Base-by-base conservation (phyloP, 805 yeast genomes). In the Suhomyces sp. region DNA sequence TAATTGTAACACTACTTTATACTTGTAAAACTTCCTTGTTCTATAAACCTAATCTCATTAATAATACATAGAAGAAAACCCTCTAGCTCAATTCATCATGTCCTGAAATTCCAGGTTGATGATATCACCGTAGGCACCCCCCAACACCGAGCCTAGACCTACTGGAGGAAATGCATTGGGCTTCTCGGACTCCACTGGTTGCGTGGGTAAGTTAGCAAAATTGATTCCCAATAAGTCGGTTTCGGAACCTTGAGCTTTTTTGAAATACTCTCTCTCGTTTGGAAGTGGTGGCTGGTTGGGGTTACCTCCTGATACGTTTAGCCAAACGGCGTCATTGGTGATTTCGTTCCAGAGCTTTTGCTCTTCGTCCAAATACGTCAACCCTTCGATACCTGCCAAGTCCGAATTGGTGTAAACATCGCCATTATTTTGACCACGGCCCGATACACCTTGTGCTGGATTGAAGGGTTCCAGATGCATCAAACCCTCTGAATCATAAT, bases 301-400 rank as follows among this genome's bases (percentile, higher is more conserved):
- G 45, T 55, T 58, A 1, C 60, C 66, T 4, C 61, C 63, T 10
- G 66, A 52, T 5, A 65, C 66, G 56, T 72, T 73, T 51, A 87
- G 66, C 96, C 96, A 87, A 57, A 81, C 84, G 0, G 92, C 92
- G 60, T 86, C 89, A 60, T 80, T 81, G 0, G 91, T 83, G 50
- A 87, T 84, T 56, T 87, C 92, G 61, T 82, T 84, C 96, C 96
- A 87, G 29, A 87, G 68, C 54, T 85, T 64, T 50, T 74, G 79
- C 52, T 75, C 79, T 45, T 73, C 78, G 39, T 69, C 73, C 25
- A 72, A 54, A 52, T 70, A 69, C 0, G 77, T 71, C 37, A 73
- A 62, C 6, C 78, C 78, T 55, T 75, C 79, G 24, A 74, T 73
- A 3, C 77, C 78, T 2, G 71, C 69, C 51, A 71, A 63, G 52